Conservation (phyloP, 768 basidiomycete genomes). For the Mycena filopes region DNA sequence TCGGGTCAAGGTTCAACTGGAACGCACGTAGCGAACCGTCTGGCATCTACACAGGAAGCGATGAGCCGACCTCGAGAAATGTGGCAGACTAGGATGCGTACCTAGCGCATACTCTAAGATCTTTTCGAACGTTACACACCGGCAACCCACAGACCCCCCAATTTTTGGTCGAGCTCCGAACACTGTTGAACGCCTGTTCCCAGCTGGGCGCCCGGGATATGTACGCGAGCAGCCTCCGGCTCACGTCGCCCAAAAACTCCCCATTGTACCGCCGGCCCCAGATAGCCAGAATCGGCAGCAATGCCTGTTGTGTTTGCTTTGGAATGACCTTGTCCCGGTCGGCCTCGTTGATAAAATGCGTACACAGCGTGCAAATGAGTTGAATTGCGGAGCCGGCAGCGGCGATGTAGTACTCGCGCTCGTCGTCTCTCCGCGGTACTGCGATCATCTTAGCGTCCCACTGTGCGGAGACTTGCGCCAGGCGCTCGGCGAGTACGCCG, state of each 20-base stretch:
- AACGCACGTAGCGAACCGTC: constrained; percentile 29
- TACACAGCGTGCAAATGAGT: constrained; percentile 29
- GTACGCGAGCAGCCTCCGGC: constrained; percentile 17
- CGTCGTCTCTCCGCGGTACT: not conserved
- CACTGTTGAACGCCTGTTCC: not conserved
- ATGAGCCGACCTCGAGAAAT: not conserved
- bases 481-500: constrained; percentile 29
- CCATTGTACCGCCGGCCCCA: constrained; percentile 24
- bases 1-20: no score
- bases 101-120: constrained; percentile 24
- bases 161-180: constrained; percentile 20
- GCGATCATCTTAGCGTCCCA: constrained; percentile 32
- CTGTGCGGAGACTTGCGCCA: constrained; percentile 10
- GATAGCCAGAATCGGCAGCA: constrained; percentile 1
- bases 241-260: constrained; percentile 24
- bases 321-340: constrained; percentile 19
- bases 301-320: constrained; percentile 7
- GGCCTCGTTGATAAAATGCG: constrained; percentile 14
- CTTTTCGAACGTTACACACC: constrained; percentile 17
- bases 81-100: not conserved
- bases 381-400: constrained; percentile 18
- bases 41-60: constrained; percentile 10
- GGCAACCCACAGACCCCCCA: constrained; percentile 30
- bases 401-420: constrained; percentile 14
- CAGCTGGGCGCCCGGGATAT: not conserved